These are phyloP conservation scores for Acer campestre DNA, from an alignment of 345 rosid genomes.

Conservation along the genomic window DNA sequence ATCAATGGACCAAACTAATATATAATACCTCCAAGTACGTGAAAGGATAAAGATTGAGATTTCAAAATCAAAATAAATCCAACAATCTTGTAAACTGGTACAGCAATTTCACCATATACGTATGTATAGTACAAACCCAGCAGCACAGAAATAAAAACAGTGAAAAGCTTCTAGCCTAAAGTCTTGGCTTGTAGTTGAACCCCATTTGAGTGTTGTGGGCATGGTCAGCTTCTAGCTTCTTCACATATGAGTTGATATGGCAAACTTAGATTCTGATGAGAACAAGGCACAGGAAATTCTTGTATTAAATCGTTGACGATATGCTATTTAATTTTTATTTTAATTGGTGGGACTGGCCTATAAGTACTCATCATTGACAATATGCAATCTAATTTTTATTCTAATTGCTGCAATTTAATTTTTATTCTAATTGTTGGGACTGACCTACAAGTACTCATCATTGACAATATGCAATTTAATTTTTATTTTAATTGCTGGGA, in stretches of 20 bases:
- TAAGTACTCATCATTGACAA: too few relatives aligned
- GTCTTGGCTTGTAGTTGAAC: constrained; percentile 11
- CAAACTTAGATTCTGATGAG: constrained; percentile 12
- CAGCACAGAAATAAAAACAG: background rate
- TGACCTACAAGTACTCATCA: too few relatives aligned
- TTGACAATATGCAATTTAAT: too few relatives aligned
- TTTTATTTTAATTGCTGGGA: too few relatives aligned
- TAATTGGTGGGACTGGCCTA: too few relatives aligned
- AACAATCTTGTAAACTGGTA: background rate
- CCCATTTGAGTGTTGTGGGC: constrained; percentile 16
- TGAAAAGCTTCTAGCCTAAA: background rate
- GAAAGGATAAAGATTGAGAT: background rate
- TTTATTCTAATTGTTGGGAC: too few relatives aligned
- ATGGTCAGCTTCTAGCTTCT: constrained; percentile 10
- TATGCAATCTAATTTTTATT: too few relatives aligned
- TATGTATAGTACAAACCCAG: too few relatives aligned
- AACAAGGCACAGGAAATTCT: background rate
- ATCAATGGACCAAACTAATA: constrained; percentile 9
- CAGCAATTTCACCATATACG: background rate
- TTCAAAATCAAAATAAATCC: background rate
- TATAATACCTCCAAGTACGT: background rate
- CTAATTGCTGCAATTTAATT: too few relatives aligned
- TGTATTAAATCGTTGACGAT: background rate
- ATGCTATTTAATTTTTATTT: too few relatives aligned
- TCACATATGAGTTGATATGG: background rate